Base-by-base conservation (phyloP, 2,329 filamentous ascomycete genomes). In the Epichloe baconii region DNA sequence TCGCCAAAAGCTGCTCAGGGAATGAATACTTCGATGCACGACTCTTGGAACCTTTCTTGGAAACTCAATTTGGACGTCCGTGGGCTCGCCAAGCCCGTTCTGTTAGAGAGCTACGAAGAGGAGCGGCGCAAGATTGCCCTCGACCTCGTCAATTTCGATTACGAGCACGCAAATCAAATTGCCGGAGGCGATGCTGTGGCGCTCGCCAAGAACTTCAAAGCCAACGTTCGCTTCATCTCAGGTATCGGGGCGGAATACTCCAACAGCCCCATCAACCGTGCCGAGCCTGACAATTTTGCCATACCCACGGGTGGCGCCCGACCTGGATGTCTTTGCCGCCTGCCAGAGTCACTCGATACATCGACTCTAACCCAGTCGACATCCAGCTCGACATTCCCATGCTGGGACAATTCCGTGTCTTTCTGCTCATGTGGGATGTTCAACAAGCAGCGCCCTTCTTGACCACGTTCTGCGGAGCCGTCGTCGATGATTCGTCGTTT, bases 291-390 rank as follows among this genome's bases (percentile, higher is more conserved):
- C 21, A 59, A 67, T 41, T 63, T 70, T 49, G 63, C 65, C 14
- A 68, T 69, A 46, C 65, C 68, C 17, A 67, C 71, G 60, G 74
- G 75, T 40, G 71, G 75, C 26, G 73, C 74, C 45, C 73, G 71
- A 54, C 75, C 76, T 3, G 77, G 77, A 7, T 77, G 74, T 47
- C 78, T 78, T 71, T 86, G 26, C 76, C 81, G 3, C 85, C 85
- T 2, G 82, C 82, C 41, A 85, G 80, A 65, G 84, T 83, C 17
- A 85, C 83, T 0, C 77, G 86, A 31, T 88, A 84, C 61, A 77
- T 88, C 48, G 86, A 90, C 65, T 82, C 85, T 3, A 90, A 89
- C 59, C 85, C 85, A 0, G 79, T 90, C 42, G 82, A 89, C 58
- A 70, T 89, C 31, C 84, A 90, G 62, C 78, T 88, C 5, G 86